Percentiles rank a stretch among this genome's conserved stretches.
These are phyloP conservation scores for Roridomyces roridus DNA, from an alignment of 768 basidiomycete species.

Conservation along the genomic window DNA sequence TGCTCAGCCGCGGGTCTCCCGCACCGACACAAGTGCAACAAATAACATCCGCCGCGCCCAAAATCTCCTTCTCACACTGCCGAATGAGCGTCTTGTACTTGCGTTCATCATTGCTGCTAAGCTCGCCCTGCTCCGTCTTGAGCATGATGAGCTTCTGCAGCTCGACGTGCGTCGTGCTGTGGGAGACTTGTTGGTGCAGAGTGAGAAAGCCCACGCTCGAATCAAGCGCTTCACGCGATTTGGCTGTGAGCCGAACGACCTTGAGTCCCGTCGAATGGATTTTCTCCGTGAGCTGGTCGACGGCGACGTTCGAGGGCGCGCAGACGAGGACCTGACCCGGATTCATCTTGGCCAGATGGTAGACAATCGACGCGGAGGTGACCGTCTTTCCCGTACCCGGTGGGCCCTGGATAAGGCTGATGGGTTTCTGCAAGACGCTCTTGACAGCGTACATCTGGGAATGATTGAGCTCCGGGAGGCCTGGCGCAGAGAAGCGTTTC, in stretches of 20 bases:
- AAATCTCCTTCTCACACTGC: slow-evolving; percentile 97
- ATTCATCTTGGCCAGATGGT: slow-evolving; percentile 99
- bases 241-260: slow-evolving; percentile 96
- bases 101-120: slow-evolving; percentile 95
- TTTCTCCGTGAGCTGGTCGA: slow-evolving; percentile 98
- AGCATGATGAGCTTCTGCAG: slow-evolving; percentile 97
- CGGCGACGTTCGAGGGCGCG: slow-evolving; percentile 98
- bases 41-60: slow-evolving; percentile 94
- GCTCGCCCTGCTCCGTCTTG: slow-evolving; percentile 96
- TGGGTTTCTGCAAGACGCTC: slow-evolving; percentile 96
- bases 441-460: slow-evolving; percentile 99
- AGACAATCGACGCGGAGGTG: slow-evolving; percentile 97
- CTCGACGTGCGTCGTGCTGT: slow-evolving; percentile 94
- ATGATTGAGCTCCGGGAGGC: slow-evolving; percentile 97
- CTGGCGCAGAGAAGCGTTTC: slow-evolving; percentile 96
- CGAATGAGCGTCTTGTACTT: slow-evolving; percentile 97
- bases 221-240: slow-evolving; percentile 97
- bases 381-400: slow-evolving; percentile 99
- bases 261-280: slow-evolving; percentile 99
- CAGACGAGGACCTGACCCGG: slow-evolving; percentile 98
- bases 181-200: slow-evolving; percentile 96
- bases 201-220: slow-evolving; percentile 95
- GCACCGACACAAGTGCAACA: slow-evolving; percentile 98
- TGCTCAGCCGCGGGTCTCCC: slow-evolving; percentile 94
- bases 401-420: slow-evolving; percentile 97